phyloP scores from a whole-genome alignment of 2,329 filamentous ascomycete genomes.

The Periconia sp. region DNA sequence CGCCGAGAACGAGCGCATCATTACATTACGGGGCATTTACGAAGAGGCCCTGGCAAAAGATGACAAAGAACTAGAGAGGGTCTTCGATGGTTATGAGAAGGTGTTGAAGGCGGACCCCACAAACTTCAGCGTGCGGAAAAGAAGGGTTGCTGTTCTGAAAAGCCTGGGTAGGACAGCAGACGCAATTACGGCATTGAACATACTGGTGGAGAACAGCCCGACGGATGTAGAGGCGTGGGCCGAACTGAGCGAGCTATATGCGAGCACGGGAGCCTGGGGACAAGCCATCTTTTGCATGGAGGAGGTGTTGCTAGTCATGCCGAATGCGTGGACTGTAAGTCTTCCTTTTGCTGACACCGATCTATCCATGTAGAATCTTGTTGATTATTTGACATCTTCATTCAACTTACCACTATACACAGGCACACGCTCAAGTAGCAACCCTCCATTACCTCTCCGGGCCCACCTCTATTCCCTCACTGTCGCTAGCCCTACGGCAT shows the following conservation, averaged over 20 bases:
- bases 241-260: conserved; percentile 87
- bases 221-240: conserved; percentile 94
- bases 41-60: conserved; percentile 81
- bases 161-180: conserved; percentile 74
- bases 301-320: conserved; percentile 83
- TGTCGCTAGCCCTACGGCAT: conserved; percentile 78
- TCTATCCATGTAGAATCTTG: too few relatives aligned
- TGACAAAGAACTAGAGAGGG: conserved; percentile 67
- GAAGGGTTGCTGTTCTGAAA: conserved; percentile 78
- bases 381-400: too few relatives aligned
- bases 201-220: conserved; percentile 80
- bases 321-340: conserved; percentile 94
- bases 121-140: conserved; percentile 85
- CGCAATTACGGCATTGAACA: conserved; percentile 74
- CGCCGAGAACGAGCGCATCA: conserved; percentile 80
- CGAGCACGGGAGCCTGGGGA: conserved; percentile 75
- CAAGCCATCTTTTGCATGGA: conserved; percentile 90
- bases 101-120: conserved; percentile 75
- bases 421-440: conserved; percentile 87
- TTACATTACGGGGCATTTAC: conserved; percentile 81
- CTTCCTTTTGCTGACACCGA: neutral
- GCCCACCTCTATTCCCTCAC: conserved; percentile 44
- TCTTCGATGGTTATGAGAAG: conserved; percentile 79
- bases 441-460: conserved; percentile 78
- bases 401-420: too few relatives aligned